Evolutionary conservation across 345 rosid species (phyloP), one percentile per base, ranked within the genome.

Genomic region (Eucalyptus grandis): DNA sequence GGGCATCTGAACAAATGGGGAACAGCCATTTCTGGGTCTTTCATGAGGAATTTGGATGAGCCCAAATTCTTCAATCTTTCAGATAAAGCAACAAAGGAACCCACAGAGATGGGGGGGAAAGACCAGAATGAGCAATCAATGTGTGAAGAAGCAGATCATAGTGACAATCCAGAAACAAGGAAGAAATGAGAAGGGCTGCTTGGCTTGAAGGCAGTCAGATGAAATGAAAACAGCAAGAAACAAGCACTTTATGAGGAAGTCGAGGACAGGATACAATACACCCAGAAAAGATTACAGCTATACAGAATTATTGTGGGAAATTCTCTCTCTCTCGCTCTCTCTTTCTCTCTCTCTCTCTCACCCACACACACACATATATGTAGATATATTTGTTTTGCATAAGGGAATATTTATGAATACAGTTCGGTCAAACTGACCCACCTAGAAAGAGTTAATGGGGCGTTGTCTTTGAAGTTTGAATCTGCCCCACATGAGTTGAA

Each of bases 1-100:
- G 97, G 97, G 90, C 97, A 95, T 89, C 91, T 94, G 90, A 95
- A 95, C 88, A 94, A 90, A 90, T 94, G 94, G 87, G 96, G 96
- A 50, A 93, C 90, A 13, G 87, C 88, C 93, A 93, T 93, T 88
- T 91, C 80, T 86, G 88, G 51, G 88, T 91, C 89, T 85, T 89
- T 88, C 94, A 90, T 31, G 60, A 34, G 54, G 46, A 40, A 40
- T 44, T 49, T 24, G 31, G 65, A 60, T 88, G 50, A 22, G 86
- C n/a, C 49, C 85, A 53, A 26, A 14, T 14, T 24, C 16, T 77
- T 40, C 47, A 11, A 40, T 77, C 85, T 77, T 40, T 77, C 47
- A 21, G 83, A 77, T 40, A 77, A 77, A 22, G 30, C 47, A 72
- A 53, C 40, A 53, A 40, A 88, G 43, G 87, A 85, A 85, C 47